Evolutionary conservation across 2,329 filamentous ascomycete species (phyloP), one percentile per base, ranked within the genome.

Genomic region (Colletotrichum shisoi): DNA sequence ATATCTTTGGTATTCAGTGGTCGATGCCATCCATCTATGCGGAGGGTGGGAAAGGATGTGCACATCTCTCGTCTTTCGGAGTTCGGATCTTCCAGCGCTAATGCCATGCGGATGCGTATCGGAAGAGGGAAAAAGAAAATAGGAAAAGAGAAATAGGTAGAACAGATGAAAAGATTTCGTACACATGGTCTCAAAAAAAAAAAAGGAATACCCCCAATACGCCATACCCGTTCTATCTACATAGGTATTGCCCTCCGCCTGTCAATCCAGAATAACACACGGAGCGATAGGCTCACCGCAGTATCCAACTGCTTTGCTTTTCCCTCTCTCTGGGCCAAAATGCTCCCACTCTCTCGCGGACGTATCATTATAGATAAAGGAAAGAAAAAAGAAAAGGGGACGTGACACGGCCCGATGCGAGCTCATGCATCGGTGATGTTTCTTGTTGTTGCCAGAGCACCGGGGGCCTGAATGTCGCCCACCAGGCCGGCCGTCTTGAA

Each of bases 201-300:
- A 21, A 21, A 21, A 31, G 62, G 62, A 62, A 52, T 45, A 40
- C 19, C 31, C 37, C 59, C 51, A 53, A 53, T 54, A 63, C 63
- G 63, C 63, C 63, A 63, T 67, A 67, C 45, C 59, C 60, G 45
- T 67, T 31, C 63, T 67, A 63, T 67, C 40, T 63, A n/a, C n/a
- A n/a, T n/a, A 63, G 53, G 63, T 67, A 67, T 58, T 31, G 27
- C 45, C 45, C 31, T 31, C 19, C 12, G 57, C 42, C 48, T 21
- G 39, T 31, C 53, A 21, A 4, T 11, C 17, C 49, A 13, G 19
- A 64, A 64, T 44, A 31, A 63, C 46, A 31, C 61, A 64, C 13
- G 24, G 19, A 44, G 54, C 42, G 40, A 49, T 27, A 17, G 42
- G 31, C 62, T 60, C 46, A 27, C 45, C 3, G 21, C 59, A 44